These are phyloP conservation scores for Thielaviopsis populi DNA, from an alignment of 2,329 filamentous ascomycete species.

Conservation along the genomic window DNA sequence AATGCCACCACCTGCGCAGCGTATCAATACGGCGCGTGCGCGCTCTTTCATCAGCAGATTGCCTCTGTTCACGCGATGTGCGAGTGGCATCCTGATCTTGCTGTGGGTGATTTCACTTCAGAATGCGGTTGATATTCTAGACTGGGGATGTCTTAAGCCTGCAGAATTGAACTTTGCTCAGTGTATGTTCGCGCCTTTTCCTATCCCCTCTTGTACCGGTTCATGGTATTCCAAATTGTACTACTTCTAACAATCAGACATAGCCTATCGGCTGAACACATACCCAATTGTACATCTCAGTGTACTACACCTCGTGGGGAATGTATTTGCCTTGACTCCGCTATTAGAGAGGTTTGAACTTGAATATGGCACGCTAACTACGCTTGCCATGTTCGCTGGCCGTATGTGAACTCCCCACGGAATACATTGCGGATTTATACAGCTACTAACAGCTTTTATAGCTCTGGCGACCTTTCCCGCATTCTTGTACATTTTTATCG, in stretches of 20 bases:
- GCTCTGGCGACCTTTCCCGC: conserved; percentile 71
- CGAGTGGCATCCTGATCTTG: conserved; percentile 39
- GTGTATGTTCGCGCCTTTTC: conserved; percentile 5
- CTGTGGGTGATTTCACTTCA: conserved; percentile 61
- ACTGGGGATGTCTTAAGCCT: conserved; percentile 73
- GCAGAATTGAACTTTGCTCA: conserved; percentile 35
- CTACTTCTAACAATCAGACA: not conserved
- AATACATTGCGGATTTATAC: not conserved
- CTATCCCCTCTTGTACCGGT: not conserved
- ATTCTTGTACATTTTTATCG: conserved; percentile 62
- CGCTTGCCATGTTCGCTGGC: conserved; percentile 76
- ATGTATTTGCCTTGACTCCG: conserved; percentile 68
- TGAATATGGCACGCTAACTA: conserved; percentile 79
- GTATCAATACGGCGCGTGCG: conserved; percentile 46
- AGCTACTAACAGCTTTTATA: conserved; percentile 24
- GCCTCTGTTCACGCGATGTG: conserved; percentile 65
- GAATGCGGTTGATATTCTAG: conserved; percentile 52
- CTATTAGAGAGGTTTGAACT: conserved; percentile 85
- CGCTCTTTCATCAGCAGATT: conserved; percentile 71
- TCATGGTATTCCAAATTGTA: not conserved
- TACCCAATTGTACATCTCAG: conserved; percentile 77
- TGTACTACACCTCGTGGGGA: conserved; percentile 66
- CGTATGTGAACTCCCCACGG: conserved; percentile 41
- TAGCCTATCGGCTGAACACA: conserved; percentile 86
- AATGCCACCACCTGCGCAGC: conserved; percentile 13